Evolutionary conservation across 2,329 filamentous ascomycete genomes (phyloP), one percentile per base, ranked within the genome.

Genomic region (Microsporum ferrugineum): DNA sequence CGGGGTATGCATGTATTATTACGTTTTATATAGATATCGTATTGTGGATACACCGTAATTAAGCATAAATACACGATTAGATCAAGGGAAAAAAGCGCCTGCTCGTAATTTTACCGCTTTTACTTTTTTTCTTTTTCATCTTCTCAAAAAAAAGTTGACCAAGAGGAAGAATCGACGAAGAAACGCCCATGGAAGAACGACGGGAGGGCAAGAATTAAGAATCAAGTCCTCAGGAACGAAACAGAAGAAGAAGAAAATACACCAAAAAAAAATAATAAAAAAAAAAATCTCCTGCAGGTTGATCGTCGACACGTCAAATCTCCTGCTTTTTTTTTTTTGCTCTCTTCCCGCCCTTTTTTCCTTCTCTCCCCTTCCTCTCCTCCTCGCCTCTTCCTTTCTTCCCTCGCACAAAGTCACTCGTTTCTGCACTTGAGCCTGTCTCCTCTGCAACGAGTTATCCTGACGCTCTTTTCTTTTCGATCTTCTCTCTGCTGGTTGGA

Each of bases 291-390:
- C 49, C 49, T 53, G 49, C 49, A 53, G 49, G 49, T 14, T 34
- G 29, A 53, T 47, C 49, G 49, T 53, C 49, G 49, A 53, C 55
- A 57, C 34, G 55, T 43, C 34, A 38, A 57, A 39, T 43, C 55
- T 39, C 34, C 55, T 43, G n/a, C 31, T 41, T 57, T 57, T 43
- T n/a, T 23, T 29, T 33, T 14, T 14, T 8, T 5, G n/a, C 12
- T 33, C 38, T 57, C 17, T 39, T 33, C 14, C 33, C 39, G 39
- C 34, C 55, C 38, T 57, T 29, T 39, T 41, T 29, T 23, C 36
- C 23, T 27, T 39, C 23, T 23, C 34, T 41, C 23, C 33, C 5
- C n/a, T 43, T 34, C 8, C 51, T 3, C 38, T 33, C 34, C 33
- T 39, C 17, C 27, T 29, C 38, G 2, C 34, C 55, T 29, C 34